Conservation (phyloP, 176 grass and related monocot species). For the Calamus simplicifolius region DNA sequence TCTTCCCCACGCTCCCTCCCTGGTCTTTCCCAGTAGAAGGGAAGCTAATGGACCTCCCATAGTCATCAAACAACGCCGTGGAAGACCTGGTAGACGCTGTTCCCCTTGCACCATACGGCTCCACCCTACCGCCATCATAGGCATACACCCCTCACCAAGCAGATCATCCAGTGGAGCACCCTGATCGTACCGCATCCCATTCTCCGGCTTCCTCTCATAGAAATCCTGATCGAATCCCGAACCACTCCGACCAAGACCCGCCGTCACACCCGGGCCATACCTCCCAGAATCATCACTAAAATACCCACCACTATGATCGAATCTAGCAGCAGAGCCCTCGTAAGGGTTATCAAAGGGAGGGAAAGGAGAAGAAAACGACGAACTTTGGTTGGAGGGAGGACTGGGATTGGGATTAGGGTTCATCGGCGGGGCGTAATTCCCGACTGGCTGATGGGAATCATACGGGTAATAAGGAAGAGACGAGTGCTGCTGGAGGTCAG, state of each 20-base stretch:
- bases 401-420: conserved; percentile 11
- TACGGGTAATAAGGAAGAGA: conserved; percentile 25
- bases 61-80: conserved; percentile 70
- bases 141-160: conserved; percentile 71
- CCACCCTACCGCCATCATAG: conserved; percentile 50
- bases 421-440: conserved; percentile 16
- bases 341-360: conserved; percentile 44
- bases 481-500: conserved; percentile 37
- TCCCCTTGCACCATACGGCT: conserved; percentile 77
- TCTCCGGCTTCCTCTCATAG: conserved; percentile 28
- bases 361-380: conserved; percentile 37
- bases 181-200: conserved; percentile 5
- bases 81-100: conserved; percentile 55
- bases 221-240: conserved; percentile 43
- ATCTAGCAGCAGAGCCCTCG: conserved; percentile 4
- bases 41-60: conserved; percentile 73
- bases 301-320: conserved; percentile 4
- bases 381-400: conserved; percentile 1
- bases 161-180: conserved; percentile 24
- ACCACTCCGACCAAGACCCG: conserved; percentile 29
- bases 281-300: conserved; percentile 6
- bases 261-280: conserved; percentile 2
- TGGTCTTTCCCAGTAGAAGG: conserved; percentile 33
- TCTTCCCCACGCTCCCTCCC: conserved; percentile 46
- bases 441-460: conserved; percentile 11